Base-by-base conservation (phyloP, 1,284 basidiomycete genomes). In the Pseudozyma tsukubaensis region DNA sequence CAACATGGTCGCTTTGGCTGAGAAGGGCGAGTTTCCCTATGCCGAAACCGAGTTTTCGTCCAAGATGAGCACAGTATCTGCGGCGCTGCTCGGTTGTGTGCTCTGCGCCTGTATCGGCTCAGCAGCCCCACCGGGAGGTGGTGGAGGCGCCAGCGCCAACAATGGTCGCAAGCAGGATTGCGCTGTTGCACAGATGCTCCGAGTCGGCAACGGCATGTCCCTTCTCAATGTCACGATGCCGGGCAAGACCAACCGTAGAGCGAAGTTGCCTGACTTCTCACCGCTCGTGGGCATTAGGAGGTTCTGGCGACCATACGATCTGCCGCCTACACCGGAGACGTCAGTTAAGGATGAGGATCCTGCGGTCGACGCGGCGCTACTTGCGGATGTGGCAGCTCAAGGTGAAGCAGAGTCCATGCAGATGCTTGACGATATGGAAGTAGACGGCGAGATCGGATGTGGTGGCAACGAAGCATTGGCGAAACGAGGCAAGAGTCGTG, bases 101-200 rank as follows among this genome's bases (percentile, higher is more conserved):
- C 70, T 83, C 4, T 84, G 82, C 59, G 80, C 68, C 1, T 84
- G 82, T 53, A 73, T 84, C 18, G 82, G 82, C 12, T 73, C 72
- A 14, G 77, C 79, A 19, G 67, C 76, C 39, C 80, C 80, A 5
- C 73, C 72, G 16, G 73, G 81, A 16, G 76, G 77, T 36, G 76
- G 76, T 5, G 72, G 66, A 29, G 76, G 77, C 14, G 78, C 81
- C 21, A 78, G 78, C 52, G 65, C 80, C 39, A 75, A 76, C 57
- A 79, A 79, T 19, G 71, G 67, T 24, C 70, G 78, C 43, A 77
- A 78, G 49, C 82, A 83, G 57, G 79, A 84, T 54, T 84, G 82
- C 43, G 81, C 82, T n/a, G 73, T 84, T 16, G 79, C 76, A 12
- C 82, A 84, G 63, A 84, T 84, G 82, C 65, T 83, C n/a, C 72